Conservation (phyloP, 345 rosid species). For the Citrus sp. region DNA sequence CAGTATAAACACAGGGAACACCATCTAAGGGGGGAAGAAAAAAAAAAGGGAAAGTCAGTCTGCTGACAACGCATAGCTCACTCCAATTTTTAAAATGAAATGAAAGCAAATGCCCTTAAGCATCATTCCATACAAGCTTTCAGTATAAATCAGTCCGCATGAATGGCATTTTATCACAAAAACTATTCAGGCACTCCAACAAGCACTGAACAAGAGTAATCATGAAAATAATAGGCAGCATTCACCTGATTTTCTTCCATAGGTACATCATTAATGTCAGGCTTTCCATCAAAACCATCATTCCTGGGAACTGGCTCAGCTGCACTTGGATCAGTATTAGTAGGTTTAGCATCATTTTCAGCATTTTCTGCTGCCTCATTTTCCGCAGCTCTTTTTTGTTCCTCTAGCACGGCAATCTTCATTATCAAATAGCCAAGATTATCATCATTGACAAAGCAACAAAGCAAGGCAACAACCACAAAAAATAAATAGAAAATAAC, state of each 20-base stretch:
- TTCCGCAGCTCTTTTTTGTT: conserved; percentile 47
- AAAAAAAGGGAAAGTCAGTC: not conserved
- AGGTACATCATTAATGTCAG: conserved; percentile 69
- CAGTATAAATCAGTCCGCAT: not conserved
- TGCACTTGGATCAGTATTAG: conserved; percentile 33
- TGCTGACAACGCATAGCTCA: not conserved
- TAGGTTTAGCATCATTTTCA: conserved; percentile 55
- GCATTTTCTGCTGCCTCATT: conserved; percentile 48
- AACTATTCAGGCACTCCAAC: not conserved
- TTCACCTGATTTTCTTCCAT: conserved; percentile 77
- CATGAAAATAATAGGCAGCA: not conserved
- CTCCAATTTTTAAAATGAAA: conserved; percentile 2
- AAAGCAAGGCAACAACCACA: not conserved
- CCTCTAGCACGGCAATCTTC: conserved; percentile 78
- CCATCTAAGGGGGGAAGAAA: too few species aligned
- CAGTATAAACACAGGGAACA: not conserved
- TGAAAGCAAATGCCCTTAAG: not conserved
- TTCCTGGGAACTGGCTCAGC: conserved; percentile 36
- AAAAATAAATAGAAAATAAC: not conserved
- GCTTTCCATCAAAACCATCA: conserved; percentile 54
- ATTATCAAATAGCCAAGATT: conserved; percentile 26
- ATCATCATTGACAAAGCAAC: conserved; percentile 4
- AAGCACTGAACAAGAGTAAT: not conserved
- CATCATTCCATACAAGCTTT: not conserved
- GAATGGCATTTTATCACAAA: not conserved